Evolutionary conservation across 2,329 filamentous ascomycete species (phyloP), one percentile per base, ranked within the genome.

Genomic region (Domatiomyces catenatus): DNA sequence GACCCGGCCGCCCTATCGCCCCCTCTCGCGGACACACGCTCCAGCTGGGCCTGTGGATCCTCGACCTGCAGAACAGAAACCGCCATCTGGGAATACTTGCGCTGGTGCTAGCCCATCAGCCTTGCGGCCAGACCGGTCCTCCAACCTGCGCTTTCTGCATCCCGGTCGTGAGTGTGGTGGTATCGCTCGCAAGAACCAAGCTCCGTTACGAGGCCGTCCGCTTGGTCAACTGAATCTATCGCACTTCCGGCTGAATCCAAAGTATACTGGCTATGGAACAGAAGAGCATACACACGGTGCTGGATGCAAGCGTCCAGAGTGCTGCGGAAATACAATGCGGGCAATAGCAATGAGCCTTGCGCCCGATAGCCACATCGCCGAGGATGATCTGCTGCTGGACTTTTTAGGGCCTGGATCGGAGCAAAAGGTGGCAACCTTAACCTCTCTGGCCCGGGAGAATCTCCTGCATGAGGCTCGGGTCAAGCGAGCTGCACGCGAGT

Each of bases 221-320:
- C 56, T 80, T 2, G 67, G 72, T 0, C 69, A 75, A 32, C 73
- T 94, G 10, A 69, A 69, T 12, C 69, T 83, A 1, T 76, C 79
- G 10, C 83, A 94, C 65, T 95, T 94, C 71, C 90, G 83, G 63
- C 72, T 92, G 59, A 94, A 94, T 56, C 81, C 86, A 0, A 69
- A 71, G 3, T 75, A 72, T 57, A 90, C 89, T 56, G 75, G 83
- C 49, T 86, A 79, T 64, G 86, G 86, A 8, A 94, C 80, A 62
- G 71, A 75, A 1, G 83, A 90, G 52, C 81, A 88, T 0, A 76
- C 93, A 12, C 81, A 88, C 48, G 77, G 76, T 50, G 82, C 79
- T 2, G 85, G 84, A 10, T 94, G 89, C 62, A 82, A 79, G 2
- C 79, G 83, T 48, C 72, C 80, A 45, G 75, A 81, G 50, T 95